Conservation (phyloP, 2,329 filamentous ascomycete species). For the Madurella fahalii region DNA sequence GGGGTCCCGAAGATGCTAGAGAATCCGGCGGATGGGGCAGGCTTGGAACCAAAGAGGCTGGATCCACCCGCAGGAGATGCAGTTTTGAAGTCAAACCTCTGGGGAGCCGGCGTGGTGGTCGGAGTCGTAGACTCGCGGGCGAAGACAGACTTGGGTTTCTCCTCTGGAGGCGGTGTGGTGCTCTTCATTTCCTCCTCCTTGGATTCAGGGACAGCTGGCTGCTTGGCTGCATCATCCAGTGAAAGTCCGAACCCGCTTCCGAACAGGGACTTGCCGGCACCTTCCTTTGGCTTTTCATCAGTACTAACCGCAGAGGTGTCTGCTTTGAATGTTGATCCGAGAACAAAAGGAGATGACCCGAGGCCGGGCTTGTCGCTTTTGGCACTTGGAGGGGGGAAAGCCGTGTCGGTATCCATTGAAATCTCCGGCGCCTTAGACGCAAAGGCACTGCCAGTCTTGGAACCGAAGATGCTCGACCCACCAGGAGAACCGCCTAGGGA, state of each 20-base stretch:
- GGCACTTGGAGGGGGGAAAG: constrained; percentile 38
- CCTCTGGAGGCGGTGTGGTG: constrained; percentile 30
- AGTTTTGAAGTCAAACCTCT: constrained; percentile 41
- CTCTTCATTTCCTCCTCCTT: constrained; percentile 55
- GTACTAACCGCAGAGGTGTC: constrained; percentile 60
- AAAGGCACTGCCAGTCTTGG: constrained; percentile 35
- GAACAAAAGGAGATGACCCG: constrained; percentile 58
- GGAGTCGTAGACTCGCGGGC: constrained; percentile 44
- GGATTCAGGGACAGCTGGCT: constrained; percentile 27
- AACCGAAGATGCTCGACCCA: constrained; percentile 38
- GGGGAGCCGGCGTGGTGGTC: constrained; percentile 48
- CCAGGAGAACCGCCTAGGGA: constrained; percentile 38
- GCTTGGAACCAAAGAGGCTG: constrained; percentile 28
- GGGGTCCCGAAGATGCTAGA: constrained; percentile 29
- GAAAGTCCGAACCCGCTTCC: constrained; percentile 58
- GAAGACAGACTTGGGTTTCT: constrained; percentile 36
- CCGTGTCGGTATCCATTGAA: constrained; percentile 35
- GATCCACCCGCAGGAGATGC: constrained; percentile 31
- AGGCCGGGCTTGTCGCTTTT: constrained; percentile 39
- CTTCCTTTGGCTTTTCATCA: constrained; percentile 44
- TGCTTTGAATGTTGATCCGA: constrained; percentile 63
- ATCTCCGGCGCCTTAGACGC: constrained; percentile 29
- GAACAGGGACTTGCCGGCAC: constrained; percentile 52
- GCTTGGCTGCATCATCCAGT: constrained; percentile 45
- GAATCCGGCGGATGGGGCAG: constrained; percentile 9